Conservation (phyloP, 140 eudicot species). For the Bidens hawaiensis region DNA sequence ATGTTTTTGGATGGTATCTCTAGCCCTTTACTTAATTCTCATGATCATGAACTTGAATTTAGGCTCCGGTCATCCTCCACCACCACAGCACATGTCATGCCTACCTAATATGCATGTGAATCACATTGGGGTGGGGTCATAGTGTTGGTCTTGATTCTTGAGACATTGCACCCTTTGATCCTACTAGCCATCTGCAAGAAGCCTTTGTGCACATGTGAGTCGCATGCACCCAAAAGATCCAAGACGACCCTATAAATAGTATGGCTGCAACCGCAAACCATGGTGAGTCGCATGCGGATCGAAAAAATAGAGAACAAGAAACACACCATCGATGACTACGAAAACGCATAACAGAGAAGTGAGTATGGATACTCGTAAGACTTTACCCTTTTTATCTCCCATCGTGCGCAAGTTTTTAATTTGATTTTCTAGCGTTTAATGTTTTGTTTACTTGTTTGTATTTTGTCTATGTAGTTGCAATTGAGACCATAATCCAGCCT, state of each 20-base stretch:
- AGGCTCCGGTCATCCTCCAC: constrained; percentile 1
- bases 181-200: constrained; percentile 15
- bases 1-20: neutral
- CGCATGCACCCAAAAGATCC: constrained; percentile 72
- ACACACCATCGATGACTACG: constrained; percentile 45
- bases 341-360: constrained; percentile 43
- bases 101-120: neutral
- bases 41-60: neutral
- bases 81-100: neutral
- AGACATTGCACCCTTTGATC: constrained; percentile 15
- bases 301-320: constrained; percentile 47
- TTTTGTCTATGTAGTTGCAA: neutral
- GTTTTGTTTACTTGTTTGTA: neutral
- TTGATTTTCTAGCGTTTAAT: neutral
- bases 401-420: constrained; percentile 20
- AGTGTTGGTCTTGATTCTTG: constrained; percentile 13
- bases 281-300: constrained; percentile 36
- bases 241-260: constrained; percentile 55
- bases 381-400: constrained; percentile 56
- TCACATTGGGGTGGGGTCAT: constrained; percentile 6
- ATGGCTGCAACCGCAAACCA: constrained; percentile 59
- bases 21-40: constrained; percentile 9
- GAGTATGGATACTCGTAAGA: constrained; percentile 44
- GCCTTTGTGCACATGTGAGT: constrained; percentile 50
- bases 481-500: neutral